Conservation (phyloP, 1,139 yeast species). For the Debaryomycetaceae sp. region DNA sequence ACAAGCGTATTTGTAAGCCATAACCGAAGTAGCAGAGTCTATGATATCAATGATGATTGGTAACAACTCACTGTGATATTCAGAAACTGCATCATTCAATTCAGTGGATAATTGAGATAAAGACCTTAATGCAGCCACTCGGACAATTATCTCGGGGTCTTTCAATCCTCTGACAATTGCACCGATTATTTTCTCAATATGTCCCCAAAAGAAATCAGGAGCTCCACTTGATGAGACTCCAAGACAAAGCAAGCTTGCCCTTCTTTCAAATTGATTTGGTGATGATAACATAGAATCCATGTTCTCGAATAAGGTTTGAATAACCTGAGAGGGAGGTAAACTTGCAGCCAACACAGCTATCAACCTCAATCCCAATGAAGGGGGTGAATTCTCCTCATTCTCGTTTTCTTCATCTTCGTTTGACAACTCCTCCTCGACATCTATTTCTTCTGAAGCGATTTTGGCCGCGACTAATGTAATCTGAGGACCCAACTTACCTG, state of each 20-base stretch:
- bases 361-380: constrained; percentile 75
- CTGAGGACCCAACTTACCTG: constrained; percentile 75
- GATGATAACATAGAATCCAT: constrained; percentile 62
- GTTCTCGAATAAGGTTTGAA: constrained; percentile 71
- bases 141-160: constrained; percentile 73
- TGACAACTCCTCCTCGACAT: constrained; percentile 65
- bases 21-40: constrained; percentile 79
- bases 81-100: constrained; percentile 80
- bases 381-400: constrained; percentile 84
- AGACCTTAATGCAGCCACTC: constrained; percentile 83
- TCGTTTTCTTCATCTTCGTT: constrained; percentile 87
- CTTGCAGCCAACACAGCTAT: constrained; percentile 75
- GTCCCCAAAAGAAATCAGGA: constrained; percentile 83
- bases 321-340: constrained; percentile 90
- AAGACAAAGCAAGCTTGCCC: constrained; percentile 81
- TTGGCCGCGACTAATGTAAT: constrained; percentile 71
- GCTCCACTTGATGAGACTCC: constrained; percentile 90
- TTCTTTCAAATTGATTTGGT: constrained; percentile 69
- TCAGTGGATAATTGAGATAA: constrained; percentile 77
- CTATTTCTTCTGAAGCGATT: constrained; percentile 79
- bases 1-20: constrained; percentile 88
- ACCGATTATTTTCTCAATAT: constrained; percentile 69
- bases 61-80: constrained; percentile 73
- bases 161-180: constrained; percentile 72
- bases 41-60: constrained; percentile 86